phyloP scores from a whole-genome alignment of 1,284 basidiomycete genomes.

The Inonotus obliquus region DNA sequence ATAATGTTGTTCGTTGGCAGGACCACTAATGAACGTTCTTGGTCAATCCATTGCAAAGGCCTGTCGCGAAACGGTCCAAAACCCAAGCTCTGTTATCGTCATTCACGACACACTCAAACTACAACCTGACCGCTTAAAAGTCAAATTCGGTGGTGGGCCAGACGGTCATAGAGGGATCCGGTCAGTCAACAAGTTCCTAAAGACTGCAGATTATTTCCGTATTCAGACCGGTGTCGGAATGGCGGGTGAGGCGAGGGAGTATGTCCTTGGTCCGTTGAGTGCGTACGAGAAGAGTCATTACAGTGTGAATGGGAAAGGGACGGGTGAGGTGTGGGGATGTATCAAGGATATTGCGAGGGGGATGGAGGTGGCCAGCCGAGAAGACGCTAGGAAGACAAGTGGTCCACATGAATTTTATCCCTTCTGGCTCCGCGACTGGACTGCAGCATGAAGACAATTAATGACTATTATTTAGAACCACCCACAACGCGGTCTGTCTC shows the following conservation, averaged over 20 bases:
- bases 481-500: too few relatives aligned
- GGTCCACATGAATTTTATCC: too few relatives aligned
- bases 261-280: constrained; percentile 15
- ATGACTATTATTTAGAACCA: too few relatives aligned
- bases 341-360: constrained; percentile 8
- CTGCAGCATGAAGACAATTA: too few relatives aligned
- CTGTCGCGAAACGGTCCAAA: constrained; percentile 3
- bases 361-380: background rate
- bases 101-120: constrained; percentile 17
- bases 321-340: constrained; percentile 13
- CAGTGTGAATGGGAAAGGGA: constrained; percentile 11
- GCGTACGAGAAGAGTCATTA: constrained; percentile 13
- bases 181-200: constrained; percentile 4
- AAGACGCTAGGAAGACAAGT: too few relatives aligned
- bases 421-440: too few relatives aligned
- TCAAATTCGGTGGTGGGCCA: constrained; percentile 12
- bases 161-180: constrained; percentile 17
- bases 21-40: constrained; percentile 16
- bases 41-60: constrained; percentile 11
- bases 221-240: constrained; percentile 15
- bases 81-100: constrained; percentile 13
- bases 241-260: constrained; percentile 8
- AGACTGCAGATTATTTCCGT: constrained; percentile 6
- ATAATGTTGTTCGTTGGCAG: background rate
- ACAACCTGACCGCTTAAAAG: constrained; percentile 1